Base-by-base conservation (phyloP, 2,329 filamentous ascomycete species). In the Colletotrichum filicis region DNA sequence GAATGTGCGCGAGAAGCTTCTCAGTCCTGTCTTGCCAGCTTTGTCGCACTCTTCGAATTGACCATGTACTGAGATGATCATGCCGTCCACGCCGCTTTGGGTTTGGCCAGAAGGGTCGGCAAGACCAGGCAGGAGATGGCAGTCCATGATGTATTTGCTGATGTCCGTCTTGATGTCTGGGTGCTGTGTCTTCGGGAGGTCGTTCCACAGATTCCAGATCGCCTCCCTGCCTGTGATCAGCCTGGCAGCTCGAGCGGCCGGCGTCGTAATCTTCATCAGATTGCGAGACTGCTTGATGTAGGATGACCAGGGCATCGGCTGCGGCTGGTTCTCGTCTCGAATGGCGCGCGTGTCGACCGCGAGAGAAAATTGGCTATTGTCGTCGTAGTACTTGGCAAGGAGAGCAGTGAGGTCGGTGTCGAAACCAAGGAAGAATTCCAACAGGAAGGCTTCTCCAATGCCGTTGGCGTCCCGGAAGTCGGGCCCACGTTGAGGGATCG, bases 211-310 rank as follows among this genome's bases (percentile, higher is more conserved):
- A 68, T 92, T 87, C 63, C 88, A 85, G 72, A 97, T 95, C 56
- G 88, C 85, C 55, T 90, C 86, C 4, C 85, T 83, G 1, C 95
- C 94, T 9, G 85, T 88, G 78, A 91, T 92, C 5, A 92, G 83
- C 53, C 95, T 92, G 73, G 91, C 89, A 76, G 92, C 88, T 71
- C 92, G 88, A 12, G 90, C 88, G 22, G 86, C 86, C 53, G 83
- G 83, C 75, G 91, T 87, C 32, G 83, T 92, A 76, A 97, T 90
- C 78, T 90, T 93, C 75, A 89, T 88, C 19, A 97, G 86, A 78
- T 97, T 97, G 32, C 95, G 90, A 60, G 94, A 97, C 74, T 90
- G 89, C 75, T 92, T 93, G 77, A 95, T 90, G 79, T 97, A 97
- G 0, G 89, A 82, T 46, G 91, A 89, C 94, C 94, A 97, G 19